Base-by-base conservation (phyloP, 495 filamentous ascomycete genomes). In the Extremus antarcticus region DNA sequence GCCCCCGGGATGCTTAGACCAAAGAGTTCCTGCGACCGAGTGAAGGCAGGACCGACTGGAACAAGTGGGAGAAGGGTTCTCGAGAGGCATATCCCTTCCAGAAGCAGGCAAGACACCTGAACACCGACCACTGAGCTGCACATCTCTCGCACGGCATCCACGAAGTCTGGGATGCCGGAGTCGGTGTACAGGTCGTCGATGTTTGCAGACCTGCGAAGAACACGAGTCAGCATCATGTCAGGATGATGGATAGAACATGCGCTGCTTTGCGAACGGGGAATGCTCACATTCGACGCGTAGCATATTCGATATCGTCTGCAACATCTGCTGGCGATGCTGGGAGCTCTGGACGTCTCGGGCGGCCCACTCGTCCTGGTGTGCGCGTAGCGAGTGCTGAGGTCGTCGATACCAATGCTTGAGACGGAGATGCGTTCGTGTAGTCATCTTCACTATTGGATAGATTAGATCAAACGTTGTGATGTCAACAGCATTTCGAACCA, bases 281-380 rank as follows among this genome's bases (percentile, higher is more conserved):
- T 13, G 29, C 72, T 65, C 82, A 79, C 46, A 91, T 69, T 25
- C 74, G 78, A 20, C 80, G 68, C 1, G 88, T 86, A 58, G 80
- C 76, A 57, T 78, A 78, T 66, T 96, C 90, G 59, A 94, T 88
- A 35, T 76, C 81, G 58, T 88, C 78, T n/a, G 84, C 87, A 47
- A 97, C 82, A 47, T 87, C 78, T 19, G 88, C 83, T 0, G 91
- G 91, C 0, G 89, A 92, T 1, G 90, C 83, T 2, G 92, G 91
- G 29, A 95, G 74, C 4, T 79, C 74, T 53, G 82, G 70, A 56
- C 70, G 74, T 43, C 66, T 53, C 80, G 75, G 8, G n/a, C n/a
- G n/a, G n/a, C n/a, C n/a, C n/a, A n/a, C n/a, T 77, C 74, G 59
- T 76, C 72, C 38, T 66, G 74, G 3, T 82, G 81, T 17, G 84